These are phyloP conservation scores for Suhomyces maxii DNA, from an alignment of 1,139 yeast genomes.

Conservation along the genomic window DNA sequence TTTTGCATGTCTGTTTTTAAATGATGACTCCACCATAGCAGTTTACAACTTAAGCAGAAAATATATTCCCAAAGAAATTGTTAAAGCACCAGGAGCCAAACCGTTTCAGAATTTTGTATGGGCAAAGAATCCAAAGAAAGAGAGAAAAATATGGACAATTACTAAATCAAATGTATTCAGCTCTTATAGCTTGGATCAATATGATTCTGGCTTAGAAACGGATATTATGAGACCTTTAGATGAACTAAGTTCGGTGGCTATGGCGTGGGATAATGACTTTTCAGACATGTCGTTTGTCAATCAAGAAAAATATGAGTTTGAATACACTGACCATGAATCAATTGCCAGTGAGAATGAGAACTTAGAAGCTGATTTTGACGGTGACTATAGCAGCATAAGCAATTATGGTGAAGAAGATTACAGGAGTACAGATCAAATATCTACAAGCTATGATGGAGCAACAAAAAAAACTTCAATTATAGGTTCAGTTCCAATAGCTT, in stretches of 20 bases:
- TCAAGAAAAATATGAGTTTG: conserved; percentile 52
- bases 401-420: conserved; percentile 11
- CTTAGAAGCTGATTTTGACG: conserved; percentile 5
- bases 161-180: conserved; percentile 52
- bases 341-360: conserved; percentile 11
- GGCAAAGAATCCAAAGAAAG: conserved; percentile 29
- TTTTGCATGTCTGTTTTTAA: conserved; percentile 74
- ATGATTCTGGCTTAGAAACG: conserved; percentile 16
- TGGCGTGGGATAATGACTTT: conserved; percentile 54
- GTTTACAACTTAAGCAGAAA: conserved; percentile 75
- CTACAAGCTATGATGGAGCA: conserved; percentile 8
- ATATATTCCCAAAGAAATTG: conserved; percentile 68
- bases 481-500: conserved; percentile 25
- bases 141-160: conserved; percentile 41
- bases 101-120: conserved; percentile 47
- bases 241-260: conserved; percentile 50
- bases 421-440: conserved; percentile 6
- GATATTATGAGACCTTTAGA: conserved; percentile 53
- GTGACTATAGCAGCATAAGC: conserved; percentile 6
- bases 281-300: conserved; percentile 54
- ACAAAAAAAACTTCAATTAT: conserved; percentile 9
- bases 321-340: conserved; percentile 13
- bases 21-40: conserved; percentile 72
- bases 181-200: conserved; percentile 51
- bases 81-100: conserved; percentile 54